Percentiles rank a stretch among this genome's conserved stretches.
These are phyloP conservation scores for Oryza australiensis DNA, from an alignment of 176 grass and related monocot genomes.

Conservation along the genomic window DNA sequence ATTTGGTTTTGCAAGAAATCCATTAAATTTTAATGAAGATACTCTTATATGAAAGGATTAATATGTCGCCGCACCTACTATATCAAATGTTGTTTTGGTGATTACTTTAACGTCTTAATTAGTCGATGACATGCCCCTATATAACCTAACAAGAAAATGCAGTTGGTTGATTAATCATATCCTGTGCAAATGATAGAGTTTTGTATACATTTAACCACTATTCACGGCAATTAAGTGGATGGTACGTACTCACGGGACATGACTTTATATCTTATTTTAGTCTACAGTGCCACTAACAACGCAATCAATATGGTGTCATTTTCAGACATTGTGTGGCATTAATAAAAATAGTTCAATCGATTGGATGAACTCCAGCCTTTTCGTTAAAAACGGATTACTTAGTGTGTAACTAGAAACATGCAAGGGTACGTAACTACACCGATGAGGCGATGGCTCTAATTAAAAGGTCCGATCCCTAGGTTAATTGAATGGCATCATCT, in stretches of 20 bases:
- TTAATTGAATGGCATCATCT: conserved; percentile 30
- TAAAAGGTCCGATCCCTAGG: not conserved
- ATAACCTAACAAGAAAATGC: not conserved
- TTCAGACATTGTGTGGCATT: conserved; percentile 21
- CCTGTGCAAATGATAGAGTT: not conserved
- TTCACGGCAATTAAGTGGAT: not conserved
- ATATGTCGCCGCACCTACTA: not conserved
- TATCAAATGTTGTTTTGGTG: not conserved
- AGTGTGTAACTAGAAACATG: not conserved
- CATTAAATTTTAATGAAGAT: not conserved
- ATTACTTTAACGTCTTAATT: not conserved
- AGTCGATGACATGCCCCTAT: not conserved
- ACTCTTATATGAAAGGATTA: too few relatives aligned
- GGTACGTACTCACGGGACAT: not conserved
- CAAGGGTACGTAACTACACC: not conserved
- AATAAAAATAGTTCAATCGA: not conserved
- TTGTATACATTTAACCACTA: not conserved
- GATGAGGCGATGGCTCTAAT: conserved; percentile 14
- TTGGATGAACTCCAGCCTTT: not conserved
- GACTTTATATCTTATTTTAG: not conserved
- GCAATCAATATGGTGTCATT: conserved; percentile 15
- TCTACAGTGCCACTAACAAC: not conserved
- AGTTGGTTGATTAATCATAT: not conserved
- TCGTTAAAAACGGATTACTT: not conserved
- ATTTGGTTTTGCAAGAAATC: not conserved